Base-by-base conservation (phyloP, 306 rosid species). In the Dalbergia cochinchinensis region DNA sequence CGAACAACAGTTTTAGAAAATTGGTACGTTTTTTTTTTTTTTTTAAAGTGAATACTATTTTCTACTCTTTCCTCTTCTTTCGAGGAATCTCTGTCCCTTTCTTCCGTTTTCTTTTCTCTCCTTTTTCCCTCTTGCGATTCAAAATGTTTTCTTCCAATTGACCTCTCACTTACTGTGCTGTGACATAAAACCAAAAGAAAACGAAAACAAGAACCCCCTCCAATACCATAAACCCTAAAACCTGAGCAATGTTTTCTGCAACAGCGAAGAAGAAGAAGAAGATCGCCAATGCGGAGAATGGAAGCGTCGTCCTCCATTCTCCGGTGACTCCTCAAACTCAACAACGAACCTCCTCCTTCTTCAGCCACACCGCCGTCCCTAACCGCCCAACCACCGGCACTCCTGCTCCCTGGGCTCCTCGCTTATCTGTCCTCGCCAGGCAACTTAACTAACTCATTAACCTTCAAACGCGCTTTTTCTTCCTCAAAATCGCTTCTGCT, bases 331-430 rank as follows among this genome's bases (percentile, higher is more conserved):
- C 91, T 44, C 78, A 54, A 8, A n/a, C 60, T 16, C 60, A 15
- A 2, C 60, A 3, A n/a, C 16, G 57, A 7, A 71, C 72, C 3
- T 35, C 59, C 35, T 15, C 35, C 35, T 67, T 84, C 41, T 48
- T 69, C 64, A 54, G 42, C 71, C 87, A 82, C 3, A 83, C 51
- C 73, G 73, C 84, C 44, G 81, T 91, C 33, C 96, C 95, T 5
- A 83, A 91, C 57, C 95, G 98, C 18, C 99, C 99, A 7, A 71
- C 57, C 82, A 88, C 97, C 76, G 99, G 99, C 65, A 95, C 99
- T 22, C 99, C 98, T 39, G 99, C 98, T 41, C 97, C 97, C 11
- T 95, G 99, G 99, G 92, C 91, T 80, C 95, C 97, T 81, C 97
- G 97, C 83, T 87, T 92, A 59, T 94, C 99, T 0, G 94, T 94